These are phyloP conservation scores for Adansonia grandidieri DNA, from an alignment of 441 rosid species.

Conservation along the genomic window DNA sequence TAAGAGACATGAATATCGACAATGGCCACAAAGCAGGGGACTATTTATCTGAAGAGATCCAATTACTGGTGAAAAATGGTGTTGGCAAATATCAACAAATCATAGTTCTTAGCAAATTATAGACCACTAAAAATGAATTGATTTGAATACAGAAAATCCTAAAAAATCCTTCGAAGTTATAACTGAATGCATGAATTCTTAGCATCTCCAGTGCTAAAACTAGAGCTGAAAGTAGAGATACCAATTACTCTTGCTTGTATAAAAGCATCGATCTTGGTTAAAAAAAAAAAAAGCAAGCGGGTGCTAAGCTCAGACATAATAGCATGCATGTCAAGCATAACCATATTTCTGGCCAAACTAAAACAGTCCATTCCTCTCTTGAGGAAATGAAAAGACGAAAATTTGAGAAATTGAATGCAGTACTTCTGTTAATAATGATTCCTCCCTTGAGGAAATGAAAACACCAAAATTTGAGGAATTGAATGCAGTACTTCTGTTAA, in stretches of 20 bases:
- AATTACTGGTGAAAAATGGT: neutral
- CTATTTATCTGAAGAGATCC: neutral
- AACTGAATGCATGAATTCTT: neutral
- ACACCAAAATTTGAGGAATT: neutral
- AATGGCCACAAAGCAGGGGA: neutral
- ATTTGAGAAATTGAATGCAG: conserved; percentile 4
- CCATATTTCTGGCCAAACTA: neutral
- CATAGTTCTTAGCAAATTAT: neutral
- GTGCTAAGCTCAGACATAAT: neutral
- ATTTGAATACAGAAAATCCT: neutral
- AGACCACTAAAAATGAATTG: neutral
- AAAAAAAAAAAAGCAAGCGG: neutral
- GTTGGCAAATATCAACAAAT: neutral
- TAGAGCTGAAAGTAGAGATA: neutral
- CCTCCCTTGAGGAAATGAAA: neutral
- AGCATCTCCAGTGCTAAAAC: neutral
- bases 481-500: neutral
- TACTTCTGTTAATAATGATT: no score
- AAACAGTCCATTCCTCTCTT: neutral
- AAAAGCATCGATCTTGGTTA: neutral
- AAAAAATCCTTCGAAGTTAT: neutral
- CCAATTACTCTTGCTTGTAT: neutral
- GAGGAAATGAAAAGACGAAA: neutral
- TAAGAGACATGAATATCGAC: neutral
- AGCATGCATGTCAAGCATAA: neutral